Percentiles rank a stretch among this genome's conserved stretches.
phyloP scores from a whole-genome alignment of 164 flowering plant species.

The Echeveria elegans region DNA sequence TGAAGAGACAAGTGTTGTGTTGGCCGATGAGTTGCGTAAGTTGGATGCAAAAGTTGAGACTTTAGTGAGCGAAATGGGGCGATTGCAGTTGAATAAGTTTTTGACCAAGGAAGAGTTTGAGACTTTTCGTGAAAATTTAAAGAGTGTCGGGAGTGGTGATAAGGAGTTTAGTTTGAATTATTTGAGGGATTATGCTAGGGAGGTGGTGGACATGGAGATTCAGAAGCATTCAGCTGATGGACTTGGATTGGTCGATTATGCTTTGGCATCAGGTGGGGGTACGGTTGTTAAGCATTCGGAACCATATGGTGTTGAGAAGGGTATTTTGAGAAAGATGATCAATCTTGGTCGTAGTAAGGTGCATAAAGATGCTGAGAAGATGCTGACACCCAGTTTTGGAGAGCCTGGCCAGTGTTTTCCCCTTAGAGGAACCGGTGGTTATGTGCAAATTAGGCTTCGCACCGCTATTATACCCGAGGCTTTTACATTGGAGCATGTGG shows the following conservation, averaged over 20 bases:
- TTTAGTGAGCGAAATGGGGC: constrained; percentile 24
- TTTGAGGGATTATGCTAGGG: constrained; percentile 47
- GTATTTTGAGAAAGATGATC: constrained; percentile 19
- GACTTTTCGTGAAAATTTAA: constrained; percentile 22
- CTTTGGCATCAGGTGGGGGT: constrained; percentile 60
- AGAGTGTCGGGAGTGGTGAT: constrained; percentile 15
- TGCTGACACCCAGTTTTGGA: constrained; percentile 84
- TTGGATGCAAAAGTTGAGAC: constrained; percentile 23
- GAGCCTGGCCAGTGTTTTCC: constrained; percentile 92
- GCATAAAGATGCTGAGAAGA: constrained; percentile 40
- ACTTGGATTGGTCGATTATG: constrained; percentile 76
- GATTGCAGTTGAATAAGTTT: constrained; percentile 23
- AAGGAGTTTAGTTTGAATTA: constrained; percentile 41
- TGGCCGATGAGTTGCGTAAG: constrained; percentile 28
- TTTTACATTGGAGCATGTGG: constrained; percentile 78
- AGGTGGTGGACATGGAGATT: constrained; percentile 59
- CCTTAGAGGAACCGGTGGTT: constrained; percentile 61
- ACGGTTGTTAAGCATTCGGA: constrained; percentile 61
- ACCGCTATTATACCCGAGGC: constrained; percentile 72
- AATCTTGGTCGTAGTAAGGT: constrained; percentile 18
- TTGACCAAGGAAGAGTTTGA: constrained; percentile 50
- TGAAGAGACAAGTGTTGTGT: constrained; percentile 14
- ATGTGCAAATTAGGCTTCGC: constrained; percentile 57
- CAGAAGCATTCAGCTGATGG: constrained; percentile 85
- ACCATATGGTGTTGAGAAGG: constrained; percentile 26